Conservation (phyloP, 345 rosid genomes). For the Euclidium syriacum region DNA sequence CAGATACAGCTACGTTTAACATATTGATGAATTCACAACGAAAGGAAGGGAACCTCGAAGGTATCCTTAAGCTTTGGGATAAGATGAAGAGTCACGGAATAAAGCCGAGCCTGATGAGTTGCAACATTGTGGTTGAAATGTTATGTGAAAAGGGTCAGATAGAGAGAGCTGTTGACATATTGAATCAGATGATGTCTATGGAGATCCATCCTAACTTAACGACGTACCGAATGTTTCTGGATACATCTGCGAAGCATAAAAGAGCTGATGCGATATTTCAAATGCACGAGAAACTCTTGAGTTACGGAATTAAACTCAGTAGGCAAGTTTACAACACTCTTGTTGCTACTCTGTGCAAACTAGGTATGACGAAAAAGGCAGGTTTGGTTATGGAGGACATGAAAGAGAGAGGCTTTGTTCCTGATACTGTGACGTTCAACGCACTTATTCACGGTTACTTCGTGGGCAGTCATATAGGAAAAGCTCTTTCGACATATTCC, state of each 20-base stretch:
- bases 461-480: slow-evolving; percentile 45
- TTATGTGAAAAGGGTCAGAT: slow-evolving; percentile 47
- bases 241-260: slow-evolving; percentile 47
- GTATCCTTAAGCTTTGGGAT: slow-evolving; percentile 56
- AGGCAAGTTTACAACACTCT: slow-evolving; percentile 58
- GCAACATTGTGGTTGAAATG: slow-evolving; percentile 49
- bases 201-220: slow-evolving; percentile 51
- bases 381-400: slow-evolving; percentile 46
- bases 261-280: slow-evolving; percentile 47
- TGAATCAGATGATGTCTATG: slow-evolving; percentile 45
- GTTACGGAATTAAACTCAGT: slow-evolving; percentile 53
- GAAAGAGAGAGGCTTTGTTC: slow-evolving; percentile 44
- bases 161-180: slow-evolving; percentile 47
- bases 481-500: slow-evolving; percentile 46
- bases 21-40: slow-evolving; percentile 63
- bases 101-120: slow-evolving; percentile 61
- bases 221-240: slow-evolving; percentile 49
- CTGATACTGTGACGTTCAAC: slow-evolving; percentile 60
- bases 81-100: slow-evolving; percentile 53
- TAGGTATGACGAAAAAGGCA: slow-evolving; percentile 77
- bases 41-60: slow-evolving; percentile 49
- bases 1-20: slow-evolving; percentile 64
- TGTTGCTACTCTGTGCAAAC: slow-evolving; percentile 55
- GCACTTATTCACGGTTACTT: slow-evolving; percentile 67
- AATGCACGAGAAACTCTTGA: slow-evolving; percentile 53